Conservation (phyloP, 2,329 filamentous ascomycete genomes). For the Clonostachys byssicola region DNA sequence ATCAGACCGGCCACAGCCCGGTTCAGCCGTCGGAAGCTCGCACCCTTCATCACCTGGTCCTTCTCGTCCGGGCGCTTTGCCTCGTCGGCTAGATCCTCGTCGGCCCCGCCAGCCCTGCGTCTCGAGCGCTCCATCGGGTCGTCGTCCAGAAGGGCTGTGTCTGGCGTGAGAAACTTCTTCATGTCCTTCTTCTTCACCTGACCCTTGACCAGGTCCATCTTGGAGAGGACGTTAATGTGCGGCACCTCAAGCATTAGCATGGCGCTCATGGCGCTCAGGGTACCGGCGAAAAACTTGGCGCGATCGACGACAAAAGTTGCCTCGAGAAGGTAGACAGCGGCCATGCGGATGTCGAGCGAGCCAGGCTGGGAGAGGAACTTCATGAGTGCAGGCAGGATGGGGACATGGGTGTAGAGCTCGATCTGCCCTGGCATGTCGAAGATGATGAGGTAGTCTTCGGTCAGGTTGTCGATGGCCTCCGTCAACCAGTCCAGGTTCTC, state of each 20-base stretch:
- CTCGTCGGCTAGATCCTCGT: constrained; percentile 41
- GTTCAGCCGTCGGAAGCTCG: constrained; percentile 79
- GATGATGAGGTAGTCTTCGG: constrained; percentile 94
- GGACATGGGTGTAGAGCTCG: constrained; percentile 96
- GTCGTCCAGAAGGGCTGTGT: constrained; percentile 77
- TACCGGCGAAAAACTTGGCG: constrained; percentile 96
- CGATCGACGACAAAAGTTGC: constrained; percentile 93
- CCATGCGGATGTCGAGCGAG: constrained; percentile 83
- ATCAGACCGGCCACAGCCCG: constrained; percentile 86
- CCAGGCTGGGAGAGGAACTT: constrained; percentile 76
- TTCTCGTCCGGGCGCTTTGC: constrained; percentile 59
- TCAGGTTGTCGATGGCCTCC: constrained; percentile 77
- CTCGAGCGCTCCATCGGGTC: constrained; percentile 54
- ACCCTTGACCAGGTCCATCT: constrained; percentile 95
- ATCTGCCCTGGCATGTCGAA: constrained; percentile 99
- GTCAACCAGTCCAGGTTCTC: constrained; percentile 92
- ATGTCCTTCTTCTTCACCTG: constrained; percentile 84
- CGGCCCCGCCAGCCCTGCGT: constrained; percentile 29
- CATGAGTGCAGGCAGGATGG: constrained; percentile 80
- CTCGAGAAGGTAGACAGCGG: constrained; percentile 91
- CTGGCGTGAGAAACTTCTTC: constrained; percentile 85
- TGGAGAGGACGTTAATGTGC: constrained; percentile 92
- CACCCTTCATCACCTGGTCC: constrained; percentile 72
- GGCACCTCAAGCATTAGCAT: constrained; percentile 99
- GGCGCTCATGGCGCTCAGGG: constrained; percentile 93